Conservation (phyloP, 2,329 filamentous ascomycete genomes). For the Cladobotryum mycophilum region DNA sequence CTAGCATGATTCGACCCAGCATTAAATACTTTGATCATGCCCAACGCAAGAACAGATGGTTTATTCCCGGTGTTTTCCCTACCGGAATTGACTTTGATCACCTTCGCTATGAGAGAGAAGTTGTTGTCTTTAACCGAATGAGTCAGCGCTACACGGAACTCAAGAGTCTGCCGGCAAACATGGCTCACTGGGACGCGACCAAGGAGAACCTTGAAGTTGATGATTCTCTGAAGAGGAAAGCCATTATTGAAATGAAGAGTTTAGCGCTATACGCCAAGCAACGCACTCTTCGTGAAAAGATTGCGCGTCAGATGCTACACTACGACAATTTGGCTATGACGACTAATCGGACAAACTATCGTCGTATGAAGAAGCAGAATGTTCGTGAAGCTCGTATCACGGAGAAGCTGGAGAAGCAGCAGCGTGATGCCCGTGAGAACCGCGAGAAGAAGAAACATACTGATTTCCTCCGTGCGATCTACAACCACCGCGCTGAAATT, state of each 20-base stretch:
- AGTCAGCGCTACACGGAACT: slow-evolving; percentile 77
- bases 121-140: slow-evolving; percentile 85
- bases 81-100: slow-evolving; percentile 83
- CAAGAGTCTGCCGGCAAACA: slow-evolving; percentile 74
- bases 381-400: slow-evolving; percentile 93
- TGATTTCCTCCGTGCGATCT: slow-evolving; percentile 83
- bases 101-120: slow-evolving; percentile 78
- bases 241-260: slow-evolving; percentile 92
- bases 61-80: slow-evolving; percentile 84
- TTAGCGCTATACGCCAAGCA: slow-evolving; percentile 85
- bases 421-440: slow-evolving; percentile 89
- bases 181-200: slow-evolving; percentile 79
- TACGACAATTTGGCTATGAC: slow-evolving; percentile 97
- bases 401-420: slow-evolving; percentile 98
- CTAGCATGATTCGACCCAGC: slow-evolving; percentile 42
- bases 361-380: slow-evolving; percentile 95
- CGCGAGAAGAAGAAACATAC: slow-evolving; percentile 97
- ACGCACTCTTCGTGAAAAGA: slow-evolving; percentile 73
- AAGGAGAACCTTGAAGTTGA: slow-evolving; percentile 64
- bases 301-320: slow-evolving; percentile 87
- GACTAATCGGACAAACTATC: slow-evolving; percentile 83
- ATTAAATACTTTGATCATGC: slow-evolving; percentile 79
- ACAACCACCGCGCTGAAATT: slow-evolving; percentile 75
- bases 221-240: slow-evolving; percentile 78
- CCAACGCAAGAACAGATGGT: slow-evolving; percentile 66